Evolutionary conservation across 1,284 basidiomycete genomes (phyloP).

Genomic region (Ustilago shanxiensis): DNA sequence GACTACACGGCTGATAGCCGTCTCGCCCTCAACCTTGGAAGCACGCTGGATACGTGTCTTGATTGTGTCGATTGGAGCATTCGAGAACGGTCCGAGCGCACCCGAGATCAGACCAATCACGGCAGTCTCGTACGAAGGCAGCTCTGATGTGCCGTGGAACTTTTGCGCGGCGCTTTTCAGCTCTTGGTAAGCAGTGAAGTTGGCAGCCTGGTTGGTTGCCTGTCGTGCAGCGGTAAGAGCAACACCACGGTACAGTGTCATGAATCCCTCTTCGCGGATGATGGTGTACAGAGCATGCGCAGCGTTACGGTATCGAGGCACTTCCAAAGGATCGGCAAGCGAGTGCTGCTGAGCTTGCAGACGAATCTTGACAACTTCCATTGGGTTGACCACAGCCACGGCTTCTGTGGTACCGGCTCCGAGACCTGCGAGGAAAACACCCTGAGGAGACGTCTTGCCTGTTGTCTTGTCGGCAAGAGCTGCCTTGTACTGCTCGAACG

Average conservation of each 20-base stretch:
- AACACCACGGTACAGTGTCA: constrained; percentile 91
- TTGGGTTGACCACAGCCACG: constrained; percentile 92
- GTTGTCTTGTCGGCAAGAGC: constrained; percentile 82
- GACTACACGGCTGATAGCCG: constrained; percentile 79
- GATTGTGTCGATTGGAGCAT: constrained; percentile 97
- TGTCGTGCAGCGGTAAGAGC: constrained; percentile 90
- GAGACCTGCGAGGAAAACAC: constrained; percentile 88
- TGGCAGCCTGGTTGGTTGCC: constrained; percentile 98
- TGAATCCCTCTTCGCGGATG: constrained; percentile 88
- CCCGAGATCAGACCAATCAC: constrained; percentile 93
- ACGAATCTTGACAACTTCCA: constrained; percentile 99
- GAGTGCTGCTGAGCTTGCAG: constrained; percentile 98
- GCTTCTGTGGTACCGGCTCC: constrained; percentile 90
- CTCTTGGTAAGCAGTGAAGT: constrained; percentile 98
- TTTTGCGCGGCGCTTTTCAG: constrained; percentile 84
- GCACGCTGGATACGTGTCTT: constrained; percentile 89
- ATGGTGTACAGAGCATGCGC: constrained; percentile 97
- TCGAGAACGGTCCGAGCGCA: constrained; percentile 94
- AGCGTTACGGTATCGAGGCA: constrained; percentile 94
- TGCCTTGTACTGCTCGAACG: constrained; percentile 93
- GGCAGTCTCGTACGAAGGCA: constrained; percentile 91
- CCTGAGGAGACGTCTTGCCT: constrained; percentile 80
- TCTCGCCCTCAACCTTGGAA: constrained; percentile 80
- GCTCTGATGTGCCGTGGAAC: constrained; percentile 75
- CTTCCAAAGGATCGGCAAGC: constrained; percentile 92